Percentiles rank a stretch among this genome's conserved stretches.
Conservation (phyloP, 208 protist species). For the Leishmania mexicana region DNA sequence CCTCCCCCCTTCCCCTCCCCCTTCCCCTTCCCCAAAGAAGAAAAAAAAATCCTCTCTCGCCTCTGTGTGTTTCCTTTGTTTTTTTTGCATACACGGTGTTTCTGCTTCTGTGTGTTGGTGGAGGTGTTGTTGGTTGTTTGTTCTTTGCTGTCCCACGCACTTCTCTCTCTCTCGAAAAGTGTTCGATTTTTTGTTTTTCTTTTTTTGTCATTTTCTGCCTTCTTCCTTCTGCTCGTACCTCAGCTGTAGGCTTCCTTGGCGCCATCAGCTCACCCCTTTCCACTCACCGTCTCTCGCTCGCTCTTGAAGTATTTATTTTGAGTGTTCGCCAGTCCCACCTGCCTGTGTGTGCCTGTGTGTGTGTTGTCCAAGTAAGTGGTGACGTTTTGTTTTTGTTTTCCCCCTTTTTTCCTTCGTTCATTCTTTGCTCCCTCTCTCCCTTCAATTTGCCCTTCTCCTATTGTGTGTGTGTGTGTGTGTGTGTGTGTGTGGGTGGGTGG, state of each 20-base stretch:
- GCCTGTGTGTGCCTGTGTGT: not conserved
- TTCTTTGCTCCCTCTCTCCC: not conserved
- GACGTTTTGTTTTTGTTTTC: slow-evolving; percentile 5
- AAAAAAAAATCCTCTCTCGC: too few relatives aligned
- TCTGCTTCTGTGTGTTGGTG: not conserved
- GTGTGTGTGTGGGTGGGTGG: not conserved
- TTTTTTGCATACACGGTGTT: too few relatives aligned
- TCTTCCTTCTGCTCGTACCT: not conserved
- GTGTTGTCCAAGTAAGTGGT: not conserved
- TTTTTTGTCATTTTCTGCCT: not conserved
- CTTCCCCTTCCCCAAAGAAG: not conserved
- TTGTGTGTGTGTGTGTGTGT: not conserved
- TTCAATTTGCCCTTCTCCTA: too few relatives aligned
- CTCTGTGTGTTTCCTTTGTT: too few relatives aligned
- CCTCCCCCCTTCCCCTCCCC: not conserved
- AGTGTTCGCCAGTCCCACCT: not conserved
- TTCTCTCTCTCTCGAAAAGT: not conserved
- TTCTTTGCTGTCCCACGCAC: not conserved
- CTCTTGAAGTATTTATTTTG: not conserved
- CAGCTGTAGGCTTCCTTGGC: not conserved
- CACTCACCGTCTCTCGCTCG: not conserved
- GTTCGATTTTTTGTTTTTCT: not conserved
- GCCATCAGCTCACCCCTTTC: not conserved
- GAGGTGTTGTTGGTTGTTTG: not conserved
- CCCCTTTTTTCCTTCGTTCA: not conserved